Conservation (phyloP, 2,329 filamentous ascomycete genomes). For the Sarocladiaceae sp. region DNA sequence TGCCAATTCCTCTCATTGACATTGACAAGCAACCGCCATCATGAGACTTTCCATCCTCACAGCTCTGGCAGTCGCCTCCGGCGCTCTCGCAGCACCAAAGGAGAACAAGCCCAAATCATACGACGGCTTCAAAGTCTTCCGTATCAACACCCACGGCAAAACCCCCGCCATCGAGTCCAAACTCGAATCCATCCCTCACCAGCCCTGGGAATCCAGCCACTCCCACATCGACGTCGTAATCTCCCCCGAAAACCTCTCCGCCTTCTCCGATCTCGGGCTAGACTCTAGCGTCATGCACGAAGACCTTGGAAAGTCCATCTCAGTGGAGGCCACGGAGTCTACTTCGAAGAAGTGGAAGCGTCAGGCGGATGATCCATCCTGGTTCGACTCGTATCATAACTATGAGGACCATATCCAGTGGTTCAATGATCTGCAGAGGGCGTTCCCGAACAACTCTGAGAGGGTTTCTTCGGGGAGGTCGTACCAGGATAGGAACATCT, state of each 20-base stretch:
- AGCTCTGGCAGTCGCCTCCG: background rate
- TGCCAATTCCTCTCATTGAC: background rate
- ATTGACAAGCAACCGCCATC: background rate
- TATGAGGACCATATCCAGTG: constrained; percentile 46
- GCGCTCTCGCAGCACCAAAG: background rate
- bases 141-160: constrained; percentile 39
- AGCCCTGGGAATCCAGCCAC: constrained; percentile 16
- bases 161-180: constrained; percentile 27
- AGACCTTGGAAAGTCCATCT: constrained; percentile 25
- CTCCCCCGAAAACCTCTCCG: constrained; percentile 21
- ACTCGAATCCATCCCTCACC: constrained; percentile 22
- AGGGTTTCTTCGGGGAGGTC: constrained; percentile 41
- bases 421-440: constrained; percentile 35
- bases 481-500: constrained; percentile 46
- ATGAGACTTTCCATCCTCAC: background rate
- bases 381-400: constrained; percentile 46
- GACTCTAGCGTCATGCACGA: constrained; percentile 25
- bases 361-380: constrained; percentile 29
- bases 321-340: constrained; percentile 18
- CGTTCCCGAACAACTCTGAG: constrained; percentile 41
- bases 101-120: constrained; percentile 14
- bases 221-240: constrained; percentile 27
- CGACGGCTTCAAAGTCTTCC: constrained; percentile 34
- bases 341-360: constrained; percentile 15
- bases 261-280: constrained; percentile 24